Evolutionary conservation across 2,329 filamentous ascomycete genomes (phyloP).

Genomic region (Fusarium avenaceum): DNA sequence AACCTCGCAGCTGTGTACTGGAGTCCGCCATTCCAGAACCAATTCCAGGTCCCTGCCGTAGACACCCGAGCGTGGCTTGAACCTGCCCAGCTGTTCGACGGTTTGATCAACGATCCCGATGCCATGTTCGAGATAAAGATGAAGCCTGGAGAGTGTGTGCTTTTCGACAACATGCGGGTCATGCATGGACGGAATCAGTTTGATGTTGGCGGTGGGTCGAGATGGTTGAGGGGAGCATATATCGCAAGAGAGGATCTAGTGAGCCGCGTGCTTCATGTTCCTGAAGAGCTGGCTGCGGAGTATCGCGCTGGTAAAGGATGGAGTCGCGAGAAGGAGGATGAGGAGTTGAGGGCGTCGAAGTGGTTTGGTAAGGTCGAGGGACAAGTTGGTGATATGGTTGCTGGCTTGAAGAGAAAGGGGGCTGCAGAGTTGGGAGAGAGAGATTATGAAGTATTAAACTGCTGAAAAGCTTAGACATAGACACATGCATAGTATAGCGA

Average conservation of each 20-base stretch:
- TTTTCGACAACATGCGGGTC: constrained; percentile 93
- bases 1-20: constrained; percentile 63
- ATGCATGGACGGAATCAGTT: constrained; percentile 87
- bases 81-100: constrained; percentile 69
- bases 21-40: constrained; percentile 84
- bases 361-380: constrained; percentile 47
- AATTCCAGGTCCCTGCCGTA: constrained; percentile 52
- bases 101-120: constrained; percentile 67
- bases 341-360: constrained; percentile 42
- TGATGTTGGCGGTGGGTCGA: constrained; percentile 71
- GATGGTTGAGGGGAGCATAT: constrained; percentile 91
- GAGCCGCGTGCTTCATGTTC: constrained; percentile 54
- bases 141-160: constrained; percentile 84
- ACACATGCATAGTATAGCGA: constrained; percentile 25
- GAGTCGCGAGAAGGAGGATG: constrained; percentile 46
- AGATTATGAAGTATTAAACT: constrained; percentile 38
- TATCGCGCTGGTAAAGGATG: constrained; percentile 45
- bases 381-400: constrained; percentile 27
- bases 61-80: constrained; percentile 59
- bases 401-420: constrained; percentile 40
- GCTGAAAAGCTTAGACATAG: constrained; percentile 12
- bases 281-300: constrained; percentile 45
- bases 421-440: constrained; percentile 36
- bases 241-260: constrained; percentile 68
- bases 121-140: constrained; percentile 79